A percentile compares a stretch with the other conserved stretches of the same genome.
phyloP scores from a whole-genome alignment of 192 early-diverging fungal genomes.

The Backusella circina region DNA sequence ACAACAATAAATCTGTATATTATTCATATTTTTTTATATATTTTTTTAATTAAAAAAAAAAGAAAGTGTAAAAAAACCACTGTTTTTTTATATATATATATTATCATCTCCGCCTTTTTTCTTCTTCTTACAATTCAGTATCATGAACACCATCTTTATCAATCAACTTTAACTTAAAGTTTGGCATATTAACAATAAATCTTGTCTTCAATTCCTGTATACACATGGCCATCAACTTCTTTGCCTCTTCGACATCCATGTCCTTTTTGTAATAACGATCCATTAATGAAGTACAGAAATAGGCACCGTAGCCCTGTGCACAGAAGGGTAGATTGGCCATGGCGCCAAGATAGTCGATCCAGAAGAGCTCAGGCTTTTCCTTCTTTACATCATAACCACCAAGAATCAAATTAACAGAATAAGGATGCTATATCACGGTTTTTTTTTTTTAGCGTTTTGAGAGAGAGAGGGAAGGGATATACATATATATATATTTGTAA shows the following conservation, averaged over 20 bases:
- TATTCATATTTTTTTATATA: not conserved
- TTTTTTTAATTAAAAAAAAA: slow-evolving; percentile 1
- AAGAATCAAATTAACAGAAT: slow-evolving; percentile 86
- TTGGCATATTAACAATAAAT: slow-evolving; percentile 81
- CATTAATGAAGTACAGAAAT: slow-evolving; percentile 87
- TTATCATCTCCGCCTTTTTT: not conserved
- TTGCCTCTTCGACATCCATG: slow-evolving; percentile 82
- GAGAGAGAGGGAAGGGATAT: no score
- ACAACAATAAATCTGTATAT: not conserved
- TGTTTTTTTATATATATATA: not conserved
- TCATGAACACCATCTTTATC: slow-evolving; percentile 82
- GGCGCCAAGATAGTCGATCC: slow-evolving; percentile 89
- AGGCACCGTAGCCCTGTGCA: slow-evolving; percentile 90
- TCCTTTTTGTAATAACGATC: slow-evolving; percentile 86
- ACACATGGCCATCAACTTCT: slow-evolving; percentile 81
- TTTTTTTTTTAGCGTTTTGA: no score
- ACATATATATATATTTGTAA: no score
- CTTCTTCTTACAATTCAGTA: slow-evolving; percentile 45
- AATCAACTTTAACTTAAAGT: slow-evolving; percentile 83
- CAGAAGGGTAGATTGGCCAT: slow-evolving; percentile 79
- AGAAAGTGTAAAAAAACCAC: not conserved
- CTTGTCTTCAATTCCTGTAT: slow-evolving; percentile 77
- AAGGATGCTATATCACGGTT: slow-evolving; percentile 72
- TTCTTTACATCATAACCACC: slow-evolving; percentile 80
- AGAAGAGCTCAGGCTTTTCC: slow-evolving; percentile 72